Percentiles rank a stretch among this genome's conserved stretches.
Conservation (phyloP, 2,329 filamentous ascomycete genomes). For the Botrytis squamosa region DNA sequence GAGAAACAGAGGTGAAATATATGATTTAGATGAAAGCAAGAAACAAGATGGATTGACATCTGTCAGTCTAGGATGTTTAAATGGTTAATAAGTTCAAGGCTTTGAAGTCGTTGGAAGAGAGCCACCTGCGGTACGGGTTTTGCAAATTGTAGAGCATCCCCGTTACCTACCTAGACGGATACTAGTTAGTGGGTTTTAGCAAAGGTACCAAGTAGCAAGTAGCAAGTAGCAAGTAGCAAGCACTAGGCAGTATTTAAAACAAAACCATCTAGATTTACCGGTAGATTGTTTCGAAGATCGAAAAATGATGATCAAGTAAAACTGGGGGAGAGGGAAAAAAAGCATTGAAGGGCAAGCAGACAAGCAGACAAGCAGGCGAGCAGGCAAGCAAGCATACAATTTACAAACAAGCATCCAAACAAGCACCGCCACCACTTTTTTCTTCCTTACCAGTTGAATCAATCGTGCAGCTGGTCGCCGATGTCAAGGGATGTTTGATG, state of each 20-base stretch:
- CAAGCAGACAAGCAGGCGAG: background rate
- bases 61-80: background rate
- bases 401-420: background rate
- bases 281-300: conserved; percentile 8
- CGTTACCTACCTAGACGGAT: background rate
- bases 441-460: background rate
- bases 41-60: background rate
- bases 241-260: background rate
- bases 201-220: background rate
- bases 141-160: background rate
- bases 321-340: background rate
- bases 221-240: background rate
- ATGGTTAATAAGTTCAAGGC: background rate
- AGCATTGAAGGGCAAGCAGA: background rate
- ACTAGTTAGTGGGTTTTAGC: background rate
- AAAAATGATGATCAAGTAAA: background rate
- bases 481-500: conserved; percentile 8
- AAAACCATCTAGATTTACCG: background rate
- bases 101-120: background rate
- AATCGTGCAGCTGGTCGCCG: conserved; percentile 12
- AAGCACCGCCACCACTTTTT: background rate
- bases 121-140: background rate
- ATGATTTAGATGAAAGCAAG: background rate
- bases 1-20: background rate
- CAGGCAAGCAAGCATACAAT: background rate